These are phyloP conservation scores for Stygiomarasmius scandens DNA, from an alignment of 1,284 basidiomycete species.

Conservation along the genomic window DNA sequence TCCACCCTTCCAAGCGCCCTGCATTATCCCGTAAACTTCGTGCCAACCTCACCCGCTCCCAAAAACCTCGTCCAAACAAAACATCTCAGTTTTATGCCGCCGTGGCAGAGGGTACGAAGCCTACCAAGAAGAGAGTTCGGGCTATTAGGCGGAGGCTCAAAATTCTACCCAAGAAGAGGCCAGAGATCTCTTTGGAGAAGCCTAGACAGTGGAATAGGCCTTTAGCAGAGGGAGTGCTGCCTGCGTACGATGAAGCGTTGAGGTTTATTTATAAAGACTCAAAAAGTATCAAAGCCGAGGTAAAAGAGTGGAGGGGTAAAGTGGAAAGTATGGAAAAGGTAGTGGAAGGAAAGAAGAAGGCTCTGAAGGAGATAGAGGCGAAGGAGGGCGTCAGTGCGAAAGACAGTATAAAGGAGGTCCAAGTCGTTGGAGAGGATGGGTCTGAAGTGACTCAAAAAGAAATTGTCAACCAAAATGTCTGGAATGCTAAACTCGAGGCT, in stretches of 20 bases:
- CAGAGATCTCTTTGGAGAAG: conserved; percentile 10
- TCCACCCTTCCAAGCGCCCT: background rate
- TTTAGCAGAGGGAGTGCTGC: conserved; percentile 66
- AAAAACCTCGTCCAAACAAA: background rate
- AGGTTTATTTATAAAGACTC: conserved; percentile 63
- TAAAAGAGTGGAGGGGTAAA: conserved; percentile 27
- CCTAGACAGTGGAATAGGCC: conserved; percentile 65
- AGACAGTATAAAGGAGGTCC: background rate
- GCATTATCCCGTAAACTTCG: too few relatives aligned
- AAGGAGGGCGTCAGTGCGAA: background rate
- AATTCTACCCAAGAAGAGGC: background rate
- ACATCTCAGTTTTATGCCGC: background rate
- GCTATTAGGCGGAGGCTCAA: background rate
- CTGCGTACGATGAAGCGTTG: conserved; percentile 85
- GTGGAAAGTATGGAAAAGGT: background rate
- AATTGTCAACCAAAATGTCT: background rate
- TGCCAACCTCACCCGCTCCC: background rate
- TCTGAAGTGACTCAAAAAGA: conserved; percentile 14
- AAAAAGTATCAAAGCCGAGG: conserved; percentile 37
- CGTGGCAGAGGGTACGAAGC: background rate
- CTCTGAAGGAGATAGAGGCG: conserved; percentile 1
- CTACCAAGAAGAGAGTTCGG: background rate
- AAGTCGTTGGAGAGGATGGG: background rate
- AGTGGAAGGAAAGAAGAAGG: conserved; percentile 1
- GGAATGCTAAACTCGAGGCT: conserved; percentile 24